A percentile compares a stretch with the other conserved stretches of the same genome.
phyloP scores from a whole-genome alignment of 2,329 filamentous ascomycete genomes.

The Beauveria asiatica region DNA sequence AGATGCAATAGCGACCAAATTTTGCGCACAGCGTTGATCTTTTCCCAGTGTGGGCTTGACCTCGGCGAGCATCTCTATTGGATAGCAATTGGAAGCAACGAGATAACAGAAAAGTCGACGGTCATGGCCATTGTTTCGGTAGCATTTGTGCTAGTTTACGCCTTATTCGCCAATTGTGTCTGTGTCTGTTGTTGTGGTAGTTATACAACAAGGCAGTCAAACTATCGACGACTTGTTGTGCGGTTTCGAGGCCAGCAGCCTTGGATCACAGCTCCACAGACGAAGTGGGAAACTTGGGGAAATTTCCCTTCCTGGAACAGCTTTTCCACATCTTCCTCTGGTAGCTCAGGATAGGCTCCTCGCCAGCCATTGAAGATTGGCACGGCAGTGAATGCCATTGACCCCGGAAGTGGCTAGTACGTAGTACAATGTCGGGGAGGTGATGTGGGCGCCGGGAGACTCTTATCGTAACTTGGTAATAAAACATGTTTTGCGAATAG shows the following conservation, averaged over 20 bases:
- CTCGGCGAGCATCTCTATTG: not conserved
- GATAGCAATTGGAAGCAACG: not conserved
- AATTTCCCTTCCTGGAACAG: conserved; percentile 20
- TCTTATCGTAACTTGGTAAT: not conserved
- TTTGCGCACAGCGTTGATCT: not conserved
- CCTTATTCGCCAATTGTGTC: too few species aligned
- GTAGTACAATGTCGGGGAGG: not conserved
- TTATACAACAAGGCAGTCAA: not conserved
- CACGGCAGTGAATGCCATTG: too few species aligned
- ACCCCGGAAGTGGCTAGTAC: conserved; percentile 15
- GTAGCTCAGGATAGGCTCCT: conserved; percentile 22
- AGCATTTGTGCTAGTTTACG: not conserved
- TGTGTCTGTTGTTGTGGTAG: not conserved
- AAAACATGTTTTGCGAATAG: too few species aligned
- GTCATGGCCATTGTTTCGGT: not conserved
- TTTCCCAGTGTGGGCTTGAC: not conserved
- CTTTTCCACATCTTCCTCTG: conserved; percentile 21
- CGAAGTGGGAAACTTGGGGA: conserved; percentile 19
- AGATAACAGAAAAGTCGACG: not conserved
- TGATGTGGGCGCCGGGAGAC: not conserved
- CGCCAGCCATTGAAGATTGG: too few species aligned
- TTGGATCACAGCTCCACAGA: conserved; percentile 21
- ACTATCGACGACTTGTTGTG: not conserved
- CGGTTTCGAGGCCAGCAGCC: conserved; percentile 18
- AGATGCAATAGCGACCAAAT: too few species aligned